Evolutionary conservation across 2,329 filamentous ascomycete species (phyloP).

Genomic region (Pseudonectria foliicola): DNA sequence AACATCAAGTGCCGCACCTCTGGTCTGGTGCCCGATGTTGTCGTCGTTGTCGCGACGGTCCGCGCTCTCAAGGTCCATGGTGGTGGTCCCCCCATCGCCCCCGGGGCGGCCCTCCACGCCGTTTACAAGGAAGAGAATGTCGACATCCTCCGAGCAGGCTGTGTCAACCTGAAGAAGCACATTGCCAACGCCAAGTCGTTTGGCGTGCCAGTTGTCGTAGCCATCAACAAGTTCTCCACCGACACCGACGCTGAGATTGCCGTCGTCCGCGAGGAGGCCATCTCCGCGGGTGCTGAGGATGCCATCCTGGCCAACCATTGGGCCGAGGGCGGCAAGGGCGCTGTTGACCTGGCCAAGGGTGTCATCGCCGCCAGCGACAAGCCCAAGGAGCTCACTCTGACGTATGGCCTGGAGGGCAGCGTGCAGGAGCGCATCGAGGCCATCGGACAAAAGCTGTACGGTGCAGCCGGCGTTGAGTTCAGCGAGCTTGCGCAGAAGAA

Average conservation of each 20-base stretch:
- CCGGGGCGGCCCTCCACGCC: slow-evolving; percentile 75
- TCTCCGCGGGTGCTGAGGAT: slow-evolving; percentile 87
- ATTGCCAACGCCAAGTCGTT: slow-evolving; percentile 84
- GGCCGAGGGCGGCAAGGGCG: slow-evolving; percentile 88
- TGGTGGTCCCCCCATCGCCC: slow-evolving; percentile 86
- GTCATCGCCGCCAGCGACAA: slow-evolving; percentile 78
- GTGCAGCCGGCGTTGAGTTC: slow-evolving; percentile 82
- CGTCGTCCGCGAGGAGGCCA: slow-evolving; percentile 81
- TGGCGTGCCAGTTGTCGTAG: slow-evolving; percentile 89
- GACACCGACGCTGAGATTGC: slow-evolving; percentile 90
- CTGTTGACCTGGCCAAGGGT: slow-evolving; percentile 78
- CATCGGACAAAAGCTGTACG: slow-evolving; percentile 92
- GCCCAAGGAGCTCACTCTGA: slow-evolving; percentile 78
- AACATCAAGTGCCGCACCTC: slow-evolving; percentile 99
- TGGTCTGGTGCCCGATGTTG: slow-evolving; percentile 84
- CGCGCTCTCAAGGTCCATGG: slow-evolving; percentile 96
- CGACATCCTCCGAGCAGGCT: slow-evolving; percentile 81
- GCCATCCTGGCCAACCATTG: slow-evolving; percentile 94
- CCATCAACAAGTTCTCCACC: slow-evolving; percentile 93
- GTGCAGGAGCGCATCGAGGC: slow-evolving; percentile 85
- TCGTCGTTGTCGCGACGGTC: slow-evolving; percentile 92
- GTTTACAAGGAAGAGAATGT: slow-evolving; percentile 93
- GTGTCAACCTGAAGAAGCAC: slow-evolving; percentile 92
- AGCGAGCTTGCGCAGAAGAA: slow-evolving; percentile 92
- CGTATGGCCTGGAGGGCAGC: slow-evolving; percentile 72